These are phyloP conservation scores for Gynostemma pentaphyllum DNA, from an alignment of 306 rosid species.

Conservation along the genomic window DNA sequence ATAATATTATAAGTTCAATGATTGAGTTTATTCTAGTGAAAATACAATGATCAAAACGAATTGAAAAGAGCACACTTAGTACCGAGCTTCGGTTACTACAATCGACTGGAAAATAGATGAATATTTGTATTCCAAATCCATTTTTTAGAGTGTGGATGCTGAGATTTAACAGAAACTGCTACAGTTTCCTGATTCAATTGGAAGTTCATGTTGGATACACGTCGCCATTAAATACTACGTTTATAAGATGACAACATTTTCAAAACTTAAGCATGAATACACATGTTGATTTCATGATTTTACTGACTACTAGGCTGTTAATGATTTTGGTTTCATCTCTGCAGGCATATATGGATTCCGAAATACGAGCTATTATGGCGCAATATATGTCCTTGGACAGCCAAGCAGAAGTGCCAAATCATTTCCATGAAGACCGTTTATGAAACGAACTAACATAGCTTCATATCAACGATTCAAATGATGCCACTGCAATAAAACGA, in stretches of 20 bases:
- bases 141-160: not conserved
- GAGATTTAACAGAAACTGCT: not conserved
- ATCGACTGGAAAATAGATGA: not conserved
- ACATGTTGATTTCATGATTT: not conserved
- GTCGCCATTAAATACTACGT: too few species aligned
- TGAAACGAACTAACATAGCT: slow-evolving; percentile 17
- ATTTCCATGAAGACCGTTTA: slow-evolving; percentile 44
- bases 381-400: slow-evolving; percentile 99
- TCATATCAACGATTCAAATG: not conserved
- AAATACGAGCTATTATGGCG: slow-evolving; percentile 98
- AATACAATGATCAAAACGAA: not conserved
- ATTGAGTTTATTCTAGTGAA: not conserved
- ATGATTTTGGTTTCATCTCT: slow-evolving; percentile 18
- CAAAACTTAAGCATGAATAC: too few species aligned
- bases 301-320: not conserved
- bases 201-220: too few species aligned
- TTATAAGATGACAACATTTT: too few species aligned
- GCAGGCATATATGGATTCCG: slow-evolving; percentile 99
- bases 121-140: too few species aligned
- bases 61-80: not conserved
- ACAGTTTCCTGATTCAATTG: too few species aligned
- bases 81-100: not conserved
- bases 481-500: not conserved
- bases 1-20: not conserved
- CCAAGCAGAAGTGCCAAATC: slow-evolving; percentile 84